Conservation (phyloP, 2,329 filamentous ascomycete species). For the Tolypocladium pustulatum region DNA sequence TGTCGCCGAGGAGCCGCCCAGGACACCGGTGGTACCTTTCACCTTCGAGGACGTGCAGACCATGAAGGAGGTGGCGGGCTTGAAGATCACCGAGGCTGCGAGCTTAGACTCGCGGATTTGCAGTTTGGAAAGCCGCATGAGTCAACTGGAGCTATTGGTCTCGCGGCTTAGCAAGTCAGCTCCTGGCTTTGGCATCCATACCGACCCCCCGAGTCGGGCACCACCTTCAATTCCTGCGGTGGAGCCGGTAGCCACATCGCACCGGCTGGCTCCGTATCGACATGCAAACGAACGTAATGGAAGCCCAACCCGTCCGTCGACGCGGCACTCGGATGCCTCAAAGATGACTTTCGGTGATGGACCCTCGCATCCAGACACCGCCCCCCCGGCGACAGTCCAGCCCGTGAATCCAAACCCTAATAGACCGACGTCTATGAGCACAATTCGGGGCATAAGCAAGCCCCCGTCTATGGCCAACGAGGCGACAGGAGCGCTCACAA, state of each 20-base stretch:
- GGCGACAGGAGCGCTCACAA: constrained; percentile 19
- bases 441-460: constrained; percentile 36
- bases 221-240: background rate
- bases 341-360: constrained; percentile 35
- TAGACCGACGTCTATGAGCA: constrained; percentile 33
- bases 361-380: constrained; percentile 32
- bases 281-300: background rate
- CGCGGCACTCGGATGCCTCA: constrained; percentile 30
- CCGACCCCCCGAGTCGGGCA: background rate
- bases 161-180: constrained; percentile 37
- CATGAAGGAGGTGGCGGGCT: constrained; percentile 36
- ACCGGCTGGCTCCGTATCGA: background rate
- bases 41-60: constrained; percentile 38
- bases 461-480: constrained; percentile 29
- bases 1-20: constrained; percentile 20
- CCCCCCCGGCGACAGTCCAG: constrained; percentile 23
- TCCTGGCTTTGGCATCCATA: constrained; percentile 22
- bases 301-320: constrained; percentile 14
- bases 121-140: constrained; percentile 39
- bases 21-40: constrained; percentile 39
- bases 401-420: constrained; percentile 7
- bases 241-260: background rate
- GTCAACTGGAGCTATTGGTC: constrained; percentile 42
- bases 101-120: constrained; percentile 43
- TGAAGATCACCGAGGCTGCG: constrained; percentile 47